These are phyloP conservation scores for Gynochthodes officinalis DNA, from an alignment of 257 asterid genomes.

Conservation along the genomic window DNA sequence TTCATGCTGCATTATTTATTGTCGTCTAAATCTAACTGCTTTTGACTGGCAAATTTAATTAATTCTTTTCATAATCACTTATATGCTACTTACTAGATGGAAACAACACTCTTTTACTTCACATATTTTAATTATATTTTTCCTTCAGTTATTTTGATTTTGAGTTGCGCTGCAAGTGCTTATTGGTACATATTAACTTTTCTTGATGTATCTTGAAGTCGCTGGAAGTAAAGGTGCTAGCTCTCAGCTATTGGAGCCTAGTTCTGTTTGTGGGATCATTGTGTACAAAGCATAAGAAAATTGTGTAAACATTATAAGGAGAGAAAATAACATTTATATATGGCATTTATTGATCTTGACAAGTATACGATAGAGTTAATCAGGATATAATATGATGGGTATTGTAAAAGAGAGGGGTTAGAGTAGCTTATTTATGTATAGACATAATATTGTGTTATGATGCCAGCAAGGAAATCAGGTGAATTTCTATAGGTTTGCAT, in stretches of 20 bases:
- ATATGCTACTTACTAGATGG: neutral
- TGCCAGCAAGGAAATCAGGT: too few relatives aligned
- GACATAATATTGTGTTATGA: too few relatives aligned
- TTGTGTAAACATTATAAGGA: too few relatives aligned
- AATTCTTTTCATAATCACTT: neutral
- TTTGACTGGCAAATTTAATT: neutral
- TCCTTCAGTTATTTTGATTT: neutral
- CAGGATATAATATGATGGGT: too few relatives aligned
- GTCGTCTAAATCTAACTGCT: neutral
- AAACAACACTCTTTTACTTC: neutral
- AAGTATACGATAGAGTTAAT: too few relatives aligned
- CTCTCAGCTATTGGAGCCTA: neutral
- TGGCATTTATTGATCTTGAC: too few relatives aligned
- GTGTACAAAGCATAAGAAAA: too few relatives aligned
- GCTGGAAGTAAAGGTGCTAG: neutral
- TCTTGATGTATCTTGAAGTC: neutral
- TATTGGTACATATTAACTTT: neutral
- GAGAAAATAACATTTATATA: too few relatives aligned
- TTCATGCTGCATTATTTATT: neutral
- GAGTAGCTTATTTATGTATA: too few relatives aligned
- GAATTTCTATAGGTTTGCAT: too few relatives aligned
- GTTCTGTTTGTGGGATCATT: neutral
- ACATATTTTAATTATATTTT: neutral
- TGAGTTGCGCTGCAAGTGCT: neutral
- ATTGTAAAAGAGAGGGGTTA: too few relatives aligned